Conservation (phyloP, 1,284 basidiomycete species). For the Ustilago cynodontis region DNA sequence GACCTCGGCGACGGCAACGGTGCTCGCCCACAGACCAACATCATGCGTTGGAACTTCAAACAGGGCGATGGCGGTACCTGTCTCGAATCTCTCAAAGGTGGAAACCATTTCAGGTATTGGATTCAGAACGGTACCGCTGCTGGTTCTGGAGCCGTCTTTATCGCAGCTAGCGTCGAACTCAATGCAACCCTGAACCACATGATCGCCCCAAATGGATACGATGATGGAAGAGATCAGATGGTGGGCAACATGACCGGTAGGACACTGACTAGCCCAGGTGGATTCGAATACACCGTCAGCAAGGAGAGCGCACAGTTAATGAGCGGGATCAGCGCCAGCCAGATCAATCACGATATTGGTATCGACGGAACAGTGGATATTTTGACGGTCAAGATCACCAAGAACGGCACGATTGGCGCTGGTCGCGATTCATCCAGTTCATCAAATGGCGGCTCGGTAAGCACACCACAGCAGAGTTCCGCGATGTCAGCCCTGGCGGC, state of each 20-base stretch:
- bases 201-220: conserved; percentile 65
- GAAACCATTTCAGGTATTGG: conserved; percentile 68
- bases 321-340: conserved; percentile 31
- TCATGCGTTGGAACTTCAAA: conserved; percentile 59
- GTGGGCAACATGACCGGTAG: conserved; percentile 61
- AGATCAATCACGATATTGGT: conserved; percentile 66
- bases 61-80: conserved; percentile 58
- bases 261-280: conserved; percentile 52
- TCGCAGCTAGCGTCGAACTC: conserved; percentile 63
- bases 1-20: conserved; percentile 68
- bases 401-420: conserved; percentile 54
- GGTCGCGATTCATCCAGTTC: conserved; percentile 5
- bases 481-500: not conserved
- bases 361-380: conserved; percentile 61
- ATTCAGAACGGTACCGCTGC: conserved; percentile 61
- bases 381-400: conserved; percentile 59
- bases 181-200: conserved; percentile 50
- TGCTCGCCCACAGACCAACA: conserved; percentile 53
- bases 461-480: conserved; percentile 26
- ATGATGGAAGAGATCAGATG: conserved; percentile 61
- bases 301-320: conserved; percentile 40
- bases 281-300: conserved; percentile 57
- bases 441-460: conserved; percentile 16
- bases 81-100: conserved; percentile 61
- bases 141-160: conserved; percentile 60